phyloP scores from a whole-genome alignment of 352 stramenopile genomes.

The Globisporangium uncinulatum region DNA sequence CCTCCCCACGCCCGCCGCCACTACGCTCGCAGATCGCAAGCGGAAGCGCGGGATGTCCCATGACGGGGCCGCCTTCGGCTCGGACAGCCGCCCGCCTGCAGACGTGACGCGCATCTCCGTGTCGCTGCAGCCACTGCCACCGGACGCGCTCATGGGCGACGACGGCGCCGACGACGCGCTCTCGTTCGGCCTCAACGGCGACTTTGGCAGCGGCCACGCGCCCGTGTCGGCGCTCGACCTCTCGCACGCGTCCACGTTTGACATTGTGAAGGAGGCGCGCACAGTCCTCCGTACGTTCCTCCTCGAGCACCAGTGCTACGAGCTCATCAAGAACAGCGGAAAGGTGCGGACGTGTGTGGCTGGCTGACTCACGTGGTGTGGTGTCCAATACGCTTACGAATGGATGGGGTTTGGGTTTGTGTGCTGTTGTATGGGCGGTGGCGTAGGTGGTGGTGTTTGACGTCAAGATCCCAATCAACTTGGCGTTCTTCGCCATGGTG shows the following conservation, averaged over 20 bases:
- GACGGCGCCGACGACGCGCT: constrained; percentile 9
- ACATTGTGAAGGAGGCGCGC: constrained; percentile 74
- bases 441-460: constrained; percentile 95
- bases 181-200: constrained; percentile 29
- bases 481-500: constrained; percentile 98
- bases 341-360: constrained; percentile 39
- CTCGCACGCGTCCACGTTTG: constrained; percentile 36
- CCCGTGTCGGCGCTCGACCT: constrained; percentile 36
- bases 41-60: constrained; percentile 59
- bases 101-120: constrained; percentile 21
- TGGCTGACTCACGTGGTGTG: background rate
- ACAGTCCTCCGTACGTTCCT: constrained; percentile 88
- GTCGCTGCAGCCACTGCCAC: constrained; percentile 13
- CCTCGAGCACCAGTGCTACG: constrained; percentile 89
- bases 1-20: constrained; percentile 4
- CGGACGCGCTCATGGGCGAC: constrained; percentile 33
- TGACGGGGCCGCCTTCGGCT: constrained; percentile 48
- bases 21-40: constrained; percentile 40
- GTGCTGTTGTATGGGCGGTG: background rate
- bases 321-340: constrained; percentile 95
- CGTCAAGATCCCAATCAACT: constrained; percentile 97
- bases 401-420: too few relatives aligned
- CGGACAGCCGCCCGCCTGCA: constrained; percentile 17
- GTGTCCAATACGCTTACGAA: too few relatives aligned
- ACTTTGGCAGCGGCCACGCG: constrained; percentile 15